Evolutionary conservation across 2,329 filamentous ascomycete genomes (phyloP), one percentile per base, ranked within the genome.

Genomic region (Ciborinia camelliae): DNA sequence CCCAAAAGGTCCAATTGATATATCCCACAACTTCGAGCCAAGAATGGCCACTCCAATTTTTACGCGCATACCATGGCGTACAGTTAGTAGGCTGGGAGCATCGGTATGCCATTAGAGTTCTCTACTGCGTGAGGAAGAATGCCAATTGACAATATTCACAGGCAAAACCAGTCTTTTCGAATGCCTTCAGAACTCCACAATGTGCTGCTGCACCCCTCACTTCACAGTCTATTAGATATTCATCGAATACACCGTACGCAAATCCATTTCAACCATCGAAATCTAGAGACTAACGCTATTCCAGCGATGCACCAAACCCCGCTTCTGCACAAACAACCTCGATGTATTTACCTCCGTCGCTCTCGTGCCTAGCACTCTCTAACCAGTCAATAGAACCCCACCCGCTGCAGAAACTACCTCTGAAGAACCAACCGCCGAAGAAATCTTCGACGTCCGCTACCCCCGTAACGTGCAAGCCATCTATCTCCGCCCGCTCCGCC

Each of bases 381-480:
- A 61, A 63, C 47, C 23, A n/a, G 50, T 12, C 50, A 69, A 54
- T 39, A 47, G 14, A 50, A 57, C 39, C 43, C 60, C 60, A 53
- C 62, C 55, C 28, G 20, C 26, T 26, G 41, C 28, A 60, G 54
- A 41, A 30, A 8, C 32, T 30, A 15, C 30, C 14, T 12, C 26
- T 12, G 62, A 53, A 43, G 54, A 51, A 52, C 35, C 39, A 30
- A 30, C 45, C n/a, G 30, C 39, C 20, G 55, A 61, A 20, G 62
- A 59, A 12, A 28, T 45, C 18, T n/a, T 55, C 50, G 61, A 63
- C 32, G 62, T 71, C n/a, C 88, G 91, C 68, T 81, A 90, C 47
- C 93, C 93, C 45, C 86, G 91, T 72, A 86, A 88, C 68, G 86
- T 98, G 37, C 90, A 96, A 79, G 91, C 94, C 45, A 81, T 96